phyloP scores from a whole-genome alignment of 139 green algal genomes.

The Volvox reticuliferus region DNA sequence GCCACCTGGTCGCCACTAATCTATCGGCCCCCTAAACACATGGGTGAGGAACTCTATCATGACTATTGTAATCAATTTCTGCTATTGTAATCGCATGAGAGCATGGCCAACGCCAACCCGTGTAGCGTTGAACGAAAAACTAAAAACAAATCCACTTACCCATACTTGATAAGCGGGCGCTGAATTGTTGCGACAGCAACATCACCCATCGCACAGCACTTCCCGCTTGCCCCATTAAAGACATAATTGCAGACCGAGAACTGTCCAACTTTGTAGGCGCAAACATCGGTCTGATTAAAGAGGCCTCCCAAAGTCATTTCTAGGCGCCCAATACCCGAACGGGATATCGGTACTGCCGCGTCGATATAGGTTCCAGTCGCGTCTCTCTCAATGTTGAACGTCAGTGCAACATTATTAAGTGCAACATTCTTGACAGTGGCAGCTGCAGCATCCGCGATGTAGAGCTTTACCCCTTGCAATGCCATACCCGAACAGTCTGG shows the following conservation, averaged over 20 bases:
- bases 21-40: too few species aligned
- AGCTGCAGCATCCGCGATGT: not conserved
- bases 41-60: too few species aligned
- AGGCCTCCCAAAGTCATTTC: not conserved
- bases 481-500: constrained; percentile 30
- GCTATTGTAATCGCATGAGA: too few species aligned
- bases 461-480: constrained; percentile 33
- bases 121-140: too few species aligned
- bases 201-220: constrained; percentile 46
- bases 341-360: not conserved
- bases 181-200: constrained; percentile 19
- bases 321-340: not conserved
- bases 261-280: constrained; percentile 26
- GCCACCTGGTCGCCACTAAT: too few species aligned
- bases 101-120: too few species aligned
- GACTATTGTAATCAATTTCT: too few species aligned
- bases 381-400: constrained; percentile 6
- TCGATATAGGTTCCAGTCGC: not conserved
- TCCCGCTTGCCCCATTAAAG: constrained; percentile 7
- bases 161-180: not conserved
- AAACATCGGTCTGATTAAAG: constrained; percentile 15
- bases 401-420: not conserved
- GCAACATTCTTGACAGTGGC: not conserved
- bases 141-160: not conserved
- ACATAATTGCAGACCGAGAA: constrained; percentile 47